A percentile compares a stretch with the other conserved stretches of the same genome.
These are phyloP conservation scores for Alternaria consortialis DNA, from an alignment of 2,329 filamentous ascomycete genomes.

Conservation along the genomic window DNA sequence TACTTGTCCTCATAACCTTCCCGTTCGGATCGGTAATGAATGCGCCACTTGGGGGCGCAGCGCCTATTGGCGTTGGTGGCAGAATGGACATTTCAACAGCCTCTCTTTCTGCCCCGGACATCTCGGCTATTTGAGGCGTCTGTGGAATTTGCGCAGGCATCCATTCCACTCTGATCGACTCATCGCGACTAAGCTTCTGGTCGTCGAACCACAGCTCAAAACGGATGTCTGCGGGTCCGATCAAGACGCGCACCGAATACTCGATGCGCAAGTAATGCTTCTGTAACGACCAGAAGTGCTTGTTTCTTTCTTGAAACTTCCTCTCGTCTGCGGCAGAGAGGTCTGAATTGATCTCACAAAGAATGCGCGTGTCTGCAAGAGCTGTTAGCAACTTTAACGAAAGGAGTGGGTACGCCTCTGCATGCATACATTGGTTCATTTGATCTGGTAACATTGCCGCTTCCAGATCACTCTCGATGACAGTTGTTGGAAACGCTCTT, in stretches of 20 bases:
- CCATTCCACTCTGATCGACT: constrained; percentile 51
- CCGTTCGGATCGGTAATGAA: neutral
- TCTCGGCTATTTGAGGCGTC: constrained; percentile 14
- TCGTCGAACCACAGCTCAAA: constrained; percentile 53
- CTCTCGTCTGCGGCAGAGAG: constrained; percentile 42
- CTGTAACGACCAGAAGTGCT: constrained; percentile 47
- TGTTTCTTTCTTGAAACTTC: constrained; percentile 49
- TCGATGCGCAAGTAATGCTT: constrained; percentile 48
- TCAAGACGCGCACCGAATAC: constrained; percentile 49
- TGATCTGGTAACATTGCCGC: constrained; percentile 35
- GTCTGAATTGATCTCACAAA: constrained; percentile 51
- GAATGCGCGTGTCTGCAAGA: constrained; percentile 35
- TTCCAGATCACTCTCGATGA: constrained; percentile 42
- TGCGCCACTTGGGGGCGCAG: constrained; percentile 5
- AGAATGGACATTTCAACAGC: constrained; percentile 29
- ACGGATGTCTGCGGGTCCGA: constrained; percentile 51
- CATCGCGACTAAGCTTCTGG: constrained; percentile 46
- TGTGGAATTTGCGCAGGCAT: constrained; percentile 26
- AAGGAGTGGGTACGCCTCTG: neutral
- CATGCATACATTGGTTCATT: constrained; percentile 38
- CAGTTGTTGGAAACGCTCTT: constrained; percentile 43
- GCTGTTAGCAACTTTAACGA: neutral
- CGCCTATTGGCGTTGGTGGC: constrained; percentile 20
- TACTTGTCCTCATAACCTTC: constrained; percentile 8
- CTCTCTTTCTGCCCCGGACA: constrained; percentile 22